Evolutionary conservation across 2,329 filamentous ascomycete genomes (phyloP).

Genomic region (Aspergillus ruber): DNA sequence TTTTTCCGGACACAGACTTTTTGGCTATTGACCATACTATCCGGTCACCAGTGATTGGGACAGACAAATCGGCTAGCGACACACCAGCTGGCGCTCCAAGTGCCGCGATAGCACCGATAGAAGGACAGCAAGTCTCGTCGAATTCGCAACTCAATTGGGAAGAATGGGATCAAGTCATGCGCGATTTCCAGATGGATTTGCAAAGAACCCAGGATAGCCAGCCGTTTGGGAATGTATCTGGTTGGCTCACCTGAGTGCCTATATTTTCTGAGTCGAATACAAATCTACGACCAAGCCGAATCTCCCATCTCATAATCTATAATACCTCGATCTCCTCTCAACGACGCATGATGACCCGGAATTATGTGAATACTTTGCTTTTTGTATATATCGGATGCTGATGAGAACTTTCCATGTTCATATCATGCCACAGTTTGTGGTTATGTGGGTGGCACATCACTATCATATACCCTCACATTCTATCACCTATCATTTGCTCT

Average conservation of each 20-base stretch:
- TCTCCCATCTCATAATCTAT: not conserved
- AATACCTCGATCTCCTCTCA: not conserved
- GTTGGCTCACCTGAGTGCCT: constrained; percentile 24
- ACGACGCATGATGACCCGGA: not conserved
- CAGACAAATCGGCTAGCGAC: constrained; percentile 6
- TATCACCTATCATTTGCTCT: not conserved
- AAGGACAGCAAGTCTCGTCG: constrained; percentile 10
- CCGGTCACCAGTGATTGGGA: constrained; percentile 5
- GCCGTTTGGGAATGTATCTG: constrained; percentile 18
- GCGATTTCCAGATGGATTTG: constrained; percentile 32
- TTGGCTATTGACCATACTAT: constrained; percentile 11
- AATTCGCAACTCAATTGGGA: constrained; percentile 23
- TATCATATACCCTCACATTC: not conserved
- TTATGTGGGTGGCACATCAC: not conserved
- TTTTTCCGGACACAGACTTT: constrained; percentile 25
- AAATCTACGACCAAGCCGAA: not conserved
- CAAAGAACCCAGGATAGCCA: constrained; percentile 17
- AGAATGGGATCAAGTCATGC: constrained; percentile 34
- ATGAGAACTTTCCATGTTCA: no score
- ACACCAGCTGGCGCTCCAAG: constrained; percentile 6
- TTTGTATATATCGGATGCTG: not conserved
- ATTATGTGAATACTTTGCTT: not conserved
- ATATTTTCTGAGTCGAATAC: not conserved
- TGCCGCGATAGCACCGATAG: constrained; percentile 6
- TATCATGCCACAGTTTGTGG: no score